Base-by-base conservation (phyloP, 1,284 basidiomycete genomes). In the Papiliotrema flavescens region DNA sequence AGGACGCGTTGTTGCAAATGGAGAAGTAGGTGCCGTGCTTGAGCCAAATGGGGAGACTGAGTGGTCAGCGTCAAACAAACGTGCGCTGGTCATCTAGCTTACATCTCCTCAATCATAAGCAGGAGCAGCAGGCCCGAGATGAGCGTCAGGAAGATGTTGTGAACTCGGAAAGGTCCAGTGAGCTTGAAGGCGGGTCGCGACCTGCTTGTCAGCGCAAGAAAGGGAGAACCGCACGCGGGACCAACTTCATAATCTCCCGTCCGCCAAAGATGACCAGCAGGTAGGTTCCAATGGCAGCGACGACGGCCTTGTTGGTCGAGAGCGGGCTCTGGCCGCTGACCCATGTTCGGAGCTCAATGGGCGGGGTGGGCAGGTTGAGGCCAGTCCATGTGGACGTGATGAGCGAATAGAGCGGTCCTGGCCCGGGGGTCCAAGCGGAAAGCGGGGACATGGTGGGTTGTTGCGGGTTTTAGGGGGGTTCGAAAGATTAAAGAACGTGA, bases 71-170 rank as follows among this genome's bases (percentile, higher is more conserved):
- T 36, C 39, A 36, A 8, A 15, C 19, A 47, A 35, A 13, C 26
- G n/a, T 39, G 32, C 15, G 36, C 37, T 28, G 26, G 24, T 26
- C 11, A 8, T 3, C 14, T 47, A 17, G 64, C 72, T 59, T 42
- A 76, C 70, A 94, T 86, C 78, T 95, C 92, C 78, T 98, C 94
- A 42, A 90, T 75, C 83, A 97, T 95, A 44, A 96, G 81, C 15
- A 80, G 79, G 43, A 98, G 85, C 39, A 98, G 80, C 47, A 97
- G 76, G 26, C 82, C 80, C 60, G 90, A 94, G 35, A 92, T 93
- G 36, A 81, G 70, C 60, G 89, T 90, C 58, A 98, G 83, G 71
- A 94, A 78, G 61, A 91, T 80, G 75, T 98, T 98, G 80, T 98
- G 95, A 48, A 88, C 73, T 80, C 94, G 89, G 80, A 98, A 98